These are phyloP conservation scores for Scheffersomyces ergatensis DNA, from an alignment of 805 yeast genomes.

Conservation along the genomic window DNA sequence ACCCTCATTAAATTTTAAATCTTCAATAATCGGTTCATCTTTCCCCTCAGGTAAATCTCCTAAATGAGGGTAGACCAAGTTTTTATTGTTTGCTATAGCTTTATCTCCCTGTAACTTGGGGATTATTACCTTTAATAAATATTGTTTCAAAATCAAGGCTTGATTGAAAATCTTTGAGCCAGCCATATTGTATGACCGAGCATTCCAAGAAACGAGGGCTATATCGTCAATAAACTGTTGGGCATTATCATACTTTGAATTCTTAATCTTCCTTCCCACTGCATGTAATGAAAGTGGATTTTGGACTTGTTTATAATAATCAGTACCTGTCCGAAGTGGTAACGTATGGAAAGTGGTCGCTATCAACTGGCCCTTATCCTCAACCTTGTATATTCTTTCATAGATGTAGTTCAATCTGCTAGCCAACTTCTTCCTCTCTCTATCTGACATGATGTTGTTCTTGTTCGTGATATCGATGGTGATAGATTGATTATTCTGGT, in stretches of 20 bases:
- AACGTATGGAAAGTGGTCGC: slow-evolving; percentile 64
- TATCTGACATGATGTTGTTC: slow-evolving; percentile 27
- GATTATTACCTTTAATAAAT: slow-evolving; percentile 43
- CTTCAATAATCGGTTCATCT: slow-evolving; percentile 13
- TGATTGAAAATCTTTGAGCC: slow-evolving; percentile 65
- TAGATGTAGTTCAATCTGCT: slow-evolving; percentile 28
- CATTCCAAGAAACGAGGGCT: slow-evolving; percentile 88
- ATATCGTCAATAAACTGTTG: slow-evolving; percentile 74
- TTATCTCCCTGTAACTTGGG: slow-evolving; percentile 48
- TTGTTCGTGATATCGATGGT: not conserved
- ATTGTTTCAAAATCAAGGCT: slow-evolving; percentile 60
- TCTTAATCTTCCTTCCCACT: slow-evolving; percentile 58
- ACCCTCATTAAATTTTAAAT: slow-evolving; percentile 6
- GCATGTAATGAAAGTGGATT: slow-evolving; percentile 81
- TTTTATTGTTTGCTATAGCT: slow-evolving; percentile 28
- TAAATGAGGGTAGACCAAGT: slow-evolving; percentile 56
- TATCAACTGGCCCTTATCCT: slow-evolving; percentile 44
- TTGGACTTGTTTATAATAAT: slow-evolving; percentile 75
- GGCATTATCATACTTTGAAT: slow-evolving; percentile 52
- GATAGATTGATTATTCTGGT: not conserved
- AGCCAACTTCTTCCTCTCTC: slow-evolving; percentile 37
- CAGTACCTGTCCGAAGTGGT: slow-evolving; percentile 70
- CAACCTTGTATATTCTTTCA: slow-evolving; percentile 39
- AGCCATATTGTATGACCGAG: slow-evolving; percentile 76
- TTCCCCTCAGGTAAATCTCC: slow-evolving; percentile 66